Conservation (phyloP, 1,284 basidiomycete genomes). For the Sphagnurus paluster region DNA sequence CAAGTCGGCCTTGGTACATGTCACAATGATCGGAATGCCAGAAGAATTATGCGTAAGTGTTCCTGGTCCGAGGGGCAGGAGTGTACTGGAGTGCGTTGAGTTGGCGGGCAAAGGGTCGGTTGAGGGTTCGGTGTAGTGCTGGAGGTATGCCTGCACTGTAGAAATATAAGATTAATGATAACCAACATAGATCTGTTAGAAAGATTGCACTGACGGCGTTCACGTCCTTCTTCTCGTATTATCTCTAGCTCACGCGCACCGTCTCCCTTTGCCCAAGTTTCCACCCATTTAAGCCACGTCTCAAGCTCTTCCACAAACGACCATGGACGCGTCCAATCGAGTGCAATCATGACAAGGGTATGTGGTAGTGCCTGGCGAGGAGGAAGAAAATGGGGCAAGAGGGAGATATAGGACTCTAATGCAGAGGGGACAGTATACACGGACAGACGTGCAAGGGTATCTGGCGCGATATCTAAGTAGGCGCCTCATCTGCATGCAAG, state of each 20-base stretch:
- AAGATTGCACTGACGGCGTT: slow-evolving; percentile 64
- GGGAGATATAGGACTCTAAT: slow-evolving; percentile 65
- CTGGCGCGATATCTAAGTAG: slow-evolving; percentile 39
- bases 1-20: slow-evolving; percentile 89
- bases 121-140: slow-evolving; percentile 87
- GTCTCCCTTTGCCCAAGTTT: slow-evolving; percentile 76
- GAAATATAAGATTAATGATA: slow-evolving; percentile 8
- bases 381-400: slow-evolving; percentile 86
- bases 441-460: slow-evolving; percentile 83
- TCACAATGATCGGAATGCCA: slow-evolving; percentile 88
- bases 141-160: slow-evolving; percentile 83
- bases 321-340: slow-evolving; percentile 98
- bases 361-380: slow-evolving; percentile 70
- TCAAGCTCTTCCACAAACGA: slow-evolving; percentile 87
- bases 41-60: slow-evolving; percentile 79
- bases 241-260: slow-evolving; percentile 67
- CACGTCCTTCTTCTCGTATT: slow-evolving; percentile 75
- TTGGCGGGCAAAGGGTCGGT: slow-evolving; percentile 57
- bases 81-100: slow-evolving; percentile 57
- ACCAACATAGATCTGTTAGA: slow-evolving; percentile 1
- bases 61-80: slow-evolving; percentile 78
- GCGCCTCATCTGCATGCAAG: slow-evolving; percentile 8
- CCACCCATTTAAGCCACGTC: slow-evolving; percentile 85
- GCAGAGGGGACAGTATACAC: slow-evolving; percentile 89
- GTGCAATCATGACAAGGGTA: slow-evolving; percentile 80